These are phyloP conservation scores for Cyphellophora attinorum DNA, from an alignment of 2,329 filamentous ascomycete species.

Conservation along the genomic window DNA sequence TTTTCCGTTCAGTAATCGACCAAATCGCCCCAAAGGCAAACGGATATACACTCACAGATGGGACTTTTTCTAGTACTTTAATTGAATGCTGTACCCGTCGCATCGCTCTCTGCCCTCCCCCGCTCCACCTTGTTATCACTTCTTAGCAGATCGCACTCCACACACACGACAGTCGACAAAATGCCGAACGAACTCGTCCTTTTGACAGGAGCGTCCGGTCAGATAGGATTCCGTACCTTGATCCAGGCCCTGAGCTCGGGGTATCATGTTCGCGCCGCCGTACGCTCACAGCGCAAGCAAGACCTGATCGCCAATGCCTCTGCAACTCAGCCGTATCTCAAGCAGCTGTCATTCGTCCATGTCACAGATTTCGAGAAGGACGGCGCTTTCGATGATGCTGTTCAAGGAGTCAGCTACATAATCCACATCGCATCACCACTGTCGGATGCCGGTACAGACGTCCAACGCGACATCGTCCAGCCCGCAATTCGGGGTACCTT, in stretches of 20 bases:
- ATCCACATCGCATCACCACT: constrained; percentile 20
- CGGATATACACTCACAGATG: no score
- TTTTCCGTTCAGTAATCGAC: no score
- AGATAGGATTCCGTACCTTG: constrained; percentile 19
- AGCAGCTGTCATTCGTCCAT: constrained; percentile 54
- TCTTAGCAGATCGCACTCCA: no score
- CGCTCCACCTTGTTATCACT: no score
- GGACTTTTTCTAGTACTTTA: no score
- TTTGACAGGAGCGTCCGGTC: constrained; percentile 18
- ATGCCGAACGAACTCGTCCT: constrained; percentile 10
- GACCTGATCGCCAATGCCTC: constrained; percentile 11
- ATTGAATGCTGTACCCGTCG: no score
- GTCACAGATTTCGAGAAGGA: constrained; percentile 63
- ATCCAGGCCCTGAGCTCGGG: constrained; percentile 18
- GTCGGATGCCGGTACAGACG: constrained; percentile 3
- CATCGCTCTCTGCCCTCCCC: no score
- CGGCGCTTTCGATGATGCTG: constrained; percentile 61
- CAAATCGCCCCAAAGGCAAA: no score
- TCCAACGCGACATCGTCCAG: constrained; percentile 35
- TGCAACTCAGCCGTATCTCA: constrained; percentile 19
- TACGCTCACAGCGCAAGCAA: constrained; percentile 17
- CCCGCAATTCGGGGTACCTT: constrained; percentile 56
- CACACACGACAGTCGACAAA: no score
- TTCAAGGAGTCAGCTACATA: constrained; percentile 36
- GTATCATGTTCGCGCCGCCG: constrained; percentile 19